These are phyloP conservation scores for Fusarium transvaalense DNA, from an alignment of 2,329 filamentous ascomycete species.

Conservation along the genomic window DNA sequence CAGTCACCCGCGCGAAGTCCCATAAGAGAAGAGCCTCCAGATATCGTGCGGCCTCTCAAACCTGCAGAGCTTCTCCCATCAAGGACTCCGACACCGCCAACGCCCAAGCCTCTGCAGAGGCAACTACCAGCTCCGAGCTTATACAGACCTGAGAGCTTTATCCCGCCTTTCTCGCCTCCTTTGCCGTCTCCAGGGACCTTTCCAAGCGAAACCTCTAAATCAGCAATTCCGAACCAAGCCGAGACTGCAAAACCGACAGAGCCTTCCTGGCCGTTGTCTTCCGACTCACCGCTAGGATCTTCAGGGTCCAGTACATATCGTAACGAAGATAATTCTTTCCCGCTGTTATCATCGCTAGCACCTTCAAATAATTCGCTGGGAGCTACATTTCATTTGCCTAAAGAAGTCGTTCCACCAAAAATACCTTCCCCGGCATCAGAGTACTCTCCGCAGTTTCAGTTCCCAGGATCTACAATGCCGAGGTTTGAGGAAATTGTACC, in stretches of 20 bases:
- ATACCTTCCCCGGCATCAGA: constrained; percentile 29
- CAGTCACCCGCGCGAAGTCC: constrained; percentile 13
- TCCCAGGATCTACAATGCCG: constrained; percentile 6
- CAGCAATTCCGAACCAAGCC: not conserved
- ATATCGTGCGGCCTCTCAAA: constrained; percentile 16
- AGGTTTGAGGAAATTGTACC: constrained; percentile 22
- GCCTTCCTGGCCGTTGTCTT: constrained; percentile 28
- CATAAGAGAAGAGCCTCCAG: constrained; percentile 21
- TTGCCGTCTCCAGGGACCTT: not conserved
- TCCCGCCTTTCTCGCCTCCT: constrained; percentile 24
- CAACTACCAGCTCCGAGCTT: constrained; percentile 16
- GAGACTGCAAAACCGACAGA: constrained; percentile 1
- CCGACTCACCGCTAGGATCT: constrained; percentile 22
- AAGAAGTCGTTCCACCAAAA: constrained; percentile 16
- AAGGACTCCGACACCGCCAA: constrained; percentile 22
- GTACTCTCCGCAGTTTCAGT: constrained; percentile 11
- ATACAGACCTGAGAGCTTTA: constrained; percentile 17
- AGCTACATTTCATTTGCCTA: constrained; percentile 8
- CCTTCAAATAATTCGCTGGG: constrained; percentile 1
- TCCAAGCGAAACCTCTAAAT: not conserved
- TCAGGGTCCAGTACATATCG: constrained; percentile 30
- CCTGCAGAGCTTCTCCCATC: constrained; percentile 18
- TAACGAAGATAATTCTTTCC: constrained; percentile 16
- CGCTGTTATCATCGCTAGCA: not conserved
- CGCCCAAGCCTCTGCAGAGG: constrained; percentile 14